Evolutionary conservation across 768 basidiomycete species (phyloP).

Genomic region (Russula olivacea): DNA sequence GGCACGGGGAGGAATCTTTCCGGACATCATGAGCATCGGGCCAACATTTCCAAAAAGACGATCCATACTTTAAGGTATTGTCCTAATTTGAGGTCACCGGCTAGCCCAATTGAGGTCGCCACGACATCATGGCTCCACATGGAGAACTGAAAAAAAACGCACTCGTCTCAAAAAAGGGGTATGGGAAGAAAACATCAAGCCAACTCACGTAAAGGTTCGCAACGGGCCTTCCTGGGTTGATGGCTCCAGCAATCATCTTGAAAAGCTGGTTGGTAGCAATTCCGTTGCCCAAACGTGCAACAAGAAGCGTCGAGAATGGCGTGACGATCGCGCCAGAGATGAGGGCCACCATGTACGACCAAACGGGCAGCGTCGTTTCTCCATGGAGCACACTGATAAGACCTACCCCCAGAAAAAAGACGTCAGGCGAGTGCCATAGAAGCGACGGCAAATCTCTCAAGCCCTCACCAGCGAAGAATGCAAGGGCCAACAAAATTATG

Average conservation of each 20-base stretch:
- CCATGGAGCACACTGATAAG: constrained; percentile 45
- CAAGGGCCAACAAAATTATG: constrained; percentile 39
- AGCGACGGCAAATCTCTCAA: neutral
- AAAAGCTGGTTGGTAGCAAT: constrained; percentile 55
- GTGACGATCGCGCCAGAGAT: constrained; percentile 40
- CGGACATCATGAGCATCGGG: neutral
- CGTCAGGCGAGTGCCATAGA: neutral
- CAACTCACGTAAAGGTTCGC: constrained; percentile 57
- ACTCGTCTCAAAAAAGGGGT: neutral
- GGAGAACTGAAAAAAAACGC: constrained; percentile 41
- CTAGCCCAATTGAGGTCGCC: constrained; percentile 46
- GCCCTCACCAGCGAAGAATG: constrained; percentile 50
- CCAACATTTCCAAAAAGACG: neutral
- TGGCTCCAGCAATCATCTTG: constrained; percentile 58
- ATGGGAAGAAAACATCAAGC: neutral
- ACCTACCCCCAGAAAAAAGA: neutral
- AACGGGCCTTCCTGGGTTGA: constrained; percentile 58
- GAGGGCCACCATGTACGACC: constrained; percentile 55
- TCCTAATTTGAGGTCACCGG: constrained; percentile 53
- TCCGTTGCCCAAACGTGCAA: constrained; percentile 55
- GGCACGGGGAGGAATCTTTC: constrained; percentile 61
- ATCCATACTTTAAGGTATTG: constrained; percentile 35
- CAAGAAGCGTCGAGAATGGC: constrained; percentile 53
- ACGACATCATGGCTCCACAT: constrained; percentile 66
- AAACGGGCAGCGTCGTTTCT: constrained; percentile 57